These are phyloP conservation scores for Entomortierella parvispora DNA, from an alignment of 192 early-diverging fungal genomes.

Conservation along the genomic window DNA sequence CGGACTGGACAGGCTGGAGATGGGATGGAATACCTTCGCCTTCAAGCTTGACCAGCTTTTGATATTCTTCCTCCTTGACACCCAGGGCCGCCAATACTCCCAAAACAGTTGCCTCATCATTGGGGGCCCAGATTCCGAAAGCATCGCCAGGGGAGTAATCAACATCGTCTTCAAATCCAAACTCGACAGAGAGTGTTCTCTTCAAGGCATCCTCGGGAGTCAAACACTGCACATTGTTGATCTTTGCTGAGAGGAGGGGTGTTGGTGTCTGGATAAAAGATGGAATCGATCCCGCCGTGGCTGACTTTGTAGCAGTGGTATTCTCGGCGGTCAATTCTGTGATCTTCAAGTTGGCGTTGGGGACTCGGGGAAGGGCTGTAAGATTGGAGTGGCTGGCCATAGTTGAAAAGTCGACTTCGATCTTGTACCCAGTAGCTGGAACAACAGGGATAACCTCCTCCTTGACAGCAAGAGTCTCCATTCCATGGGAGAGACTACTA, in stretches of 20 bases:
- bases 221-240: constrained; percentile 67
- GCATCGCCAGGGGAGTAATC: constrained; percentile 80
- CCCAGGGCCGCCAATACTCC: constrained; percentile 70
- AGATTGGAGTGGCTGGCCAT: constrained; percentile 59
- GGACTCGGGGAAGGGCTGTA: constrained; percentile 67
- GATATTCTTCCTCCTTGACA: constrained; percentile 52
- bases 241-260: constrained; percentile 60
- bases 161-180: constrained; percentile 62
- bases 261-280: constrained; percentile 58
- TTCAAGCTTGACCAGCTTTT: constrained; percentile 50
- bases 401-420: constrained; percentile 58
- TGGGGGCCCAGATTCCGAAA: constrained; percentile 91
- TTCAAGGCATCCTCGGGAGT: constrained; percentile 76
- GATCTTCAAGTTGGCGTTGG: constrained; percentile 59
- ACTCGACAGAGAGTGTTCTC: constrained; percentile 71
- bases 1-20: constrained; percentile 53
- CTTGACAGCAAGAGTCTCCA: constrained; percentile 15
- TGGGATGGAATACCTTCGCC: constrained; percentile 64
- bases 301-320: background rate
- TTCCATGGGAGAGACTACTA: constrained; percentile 1
- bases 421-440: constrained; percentile 25
- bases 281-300: constrained; percentile 17
- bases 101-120: constrained; percentile 74
- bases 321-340: constrained; percentile 5
- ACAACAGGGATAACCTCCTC: constrained; percentile 1